These are phyloP conservation scores for Xanthoconium stramineum DNA, from an alignment of 768 basidiomycete species.

Conservation along the genomic window DNA sequence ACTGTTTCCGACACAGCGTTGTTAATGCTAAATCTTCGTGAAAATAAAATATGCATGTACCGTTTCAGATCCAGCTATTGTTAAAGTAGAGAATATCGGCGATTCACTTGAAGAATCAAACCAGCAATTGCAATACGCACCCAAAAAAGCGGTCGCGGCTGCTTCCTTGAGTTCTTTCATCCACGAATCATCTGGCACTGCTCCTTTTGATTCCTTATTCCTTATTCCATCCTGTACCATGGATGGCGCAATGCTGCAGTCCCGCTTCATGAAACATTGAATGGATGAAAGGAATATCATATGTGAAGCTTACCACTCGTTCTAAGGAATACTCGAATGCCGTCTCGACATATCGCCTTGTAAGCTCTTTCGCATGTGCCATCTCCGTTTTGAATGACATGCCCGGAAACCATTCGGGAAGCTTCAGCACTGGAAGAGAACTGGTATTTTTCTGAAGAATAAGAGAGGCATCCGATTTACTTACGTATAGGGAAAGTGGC, in stretches of 20 bases:
- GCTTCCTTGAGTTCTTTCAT: neutral
- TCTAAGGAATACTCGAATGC: conserved; percentile 8
- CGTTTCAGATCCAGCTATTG: neutral
- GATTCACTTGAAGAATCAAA: neutral
- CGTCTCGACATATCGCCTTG: neutral
- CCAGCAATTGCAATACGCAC: neutral
- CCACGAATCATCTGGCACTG: neutral
- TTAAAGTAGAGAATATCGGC: neutral
- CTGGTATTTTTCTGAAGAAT: too few species aligned
- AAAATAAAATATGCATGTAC: neutral
- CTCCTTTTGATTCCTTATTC: neutral
- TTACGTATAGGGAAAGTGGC: conserved; percentile 4
- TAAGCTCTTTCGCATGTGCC: neutral
- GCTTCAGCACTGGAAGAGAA: conserved; percentile 4
- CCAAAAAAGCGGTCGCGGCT: neutral
- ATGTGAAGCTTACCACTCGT: neutral
- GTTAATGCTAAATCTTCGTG: neutral
- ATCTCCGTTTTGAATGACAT: conserved; percentile 3
- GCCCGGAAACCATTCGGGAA: conserved; percentile 14
- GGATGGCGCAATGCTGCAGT: neutral
- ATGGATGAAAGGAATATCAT: neutral
- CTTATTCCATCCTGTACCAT: neutral
- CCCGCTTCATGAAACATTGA: neutral
- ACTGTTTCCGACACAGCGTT: neutral
- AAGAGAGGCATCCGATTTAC: neutral